Conservation (phyloP, 192 early-diverging fungal species). For the Fimicolochytrium jonesii region DNA sequence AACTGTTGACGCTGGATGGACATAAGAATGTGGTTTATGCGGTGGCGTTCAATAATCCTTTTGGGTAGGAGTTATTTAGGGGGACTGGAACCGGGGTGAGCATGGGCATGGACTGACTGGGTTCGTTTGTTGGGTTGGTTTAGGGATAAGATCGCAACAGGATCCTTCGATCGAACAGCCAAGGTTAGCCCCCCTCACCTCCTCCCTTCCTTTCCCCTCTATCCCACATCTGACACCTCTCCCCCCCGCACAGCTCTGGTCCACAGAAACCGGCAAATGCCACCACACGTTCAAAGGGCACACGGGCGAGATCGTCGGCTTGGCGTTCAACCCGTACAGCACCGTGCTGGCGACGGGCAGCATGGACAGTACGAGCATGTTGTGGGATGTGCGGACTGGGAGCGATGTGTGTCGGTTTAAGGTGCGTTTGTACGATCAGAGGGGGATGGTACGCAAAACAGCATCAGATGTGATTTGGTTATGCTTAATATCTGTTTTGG, state of each 20-base stretch:
- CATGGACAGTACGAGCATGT: constrained; percentile 44
- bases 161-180: constrained; percentile 50
- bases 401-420: constrained; percentile 36
- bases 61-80: too few relatives aligned
- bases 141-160: constrained; percentile 47
- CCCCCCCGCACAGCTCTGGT: constrained; percentile 32
- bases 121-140: too few relatives aligned
- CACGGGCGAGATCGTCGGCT: constrained; percentile 40
- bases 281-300: constrained; percentile 47
- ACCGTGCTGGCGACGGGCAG: constrained; percentile 37
- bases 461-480: too few relatives aligned
- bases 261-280: constrained; percentile 40
- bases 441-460: neutral
- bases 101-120: too few relatives aligned
- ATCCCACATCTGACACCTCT: neutral
- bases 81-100: too few relatives aligned
- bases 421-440: constrained; percentile 10
- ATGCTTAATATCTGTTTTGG: too few relatives aligned
- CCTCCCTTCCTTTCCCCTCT: too few relatives aligned
- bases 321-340: constrained; percentile 38
- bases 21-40: constrained; percentile 53
- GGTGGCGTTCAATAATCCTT: constrained; percentile 48
- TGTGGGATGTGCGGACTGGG: constrained; percentile 51
- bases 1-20: constrained; percentile 39
- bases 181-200: constrained; percentile 28